Base-by-base conservation (phyloP, 1,139 yeast genomes). In the Barnettozyma hawaiiensis region DNA sequence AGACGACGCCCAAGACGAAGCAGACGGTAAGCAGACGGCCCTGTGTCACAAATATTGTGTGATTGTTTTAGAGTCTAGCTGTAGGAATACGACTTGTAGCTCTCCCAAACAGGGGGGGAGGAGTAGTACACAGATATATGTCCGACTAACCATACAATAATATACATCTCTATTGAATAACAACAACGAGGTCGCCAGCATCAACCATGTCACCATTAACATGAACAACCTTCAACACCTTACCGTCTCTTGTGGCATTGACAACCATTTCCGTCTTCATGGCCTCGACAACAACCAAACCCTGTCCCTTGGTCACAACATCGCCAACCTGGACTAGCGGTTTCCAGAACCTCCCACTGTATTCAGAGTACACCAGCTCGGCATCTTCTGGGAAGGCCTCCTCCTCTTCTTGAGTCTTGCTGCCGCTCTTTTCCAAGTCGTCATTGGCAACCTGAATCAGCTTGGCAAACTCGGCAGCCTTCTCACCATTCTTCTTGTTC, bases 191-290 rank as follows among this genome's bases (percentile, higher is more conserved):
- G 61, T 90, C 97, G 47, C 97, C 97, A 23, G 96, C 87, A 47
- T 90, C 97, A 34, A 90, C 95, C 85, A 90, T 85, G 59, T 90
- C 96, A 55, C 97, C 97, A 58, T 86, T 86, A 49, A 73, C 72
- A 62, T 85, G 95, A 48, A 80, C 67, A 37, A 92, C 71, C 67
- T 86, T 85, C 41, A 78, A 66, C 16, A 92, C 92, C 59, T 76
- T 85, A 54, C 97, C 97, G 9, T 67, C 70, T 41, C 64, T 72
- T 3, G 95, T 75, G 15, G 97, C 79, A 46, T 67, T 70, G 34
- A 90, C 95, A 40, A 80, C 76, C 96, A 92, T 89, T 64, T 92
- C 98, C 1, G 98, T 92, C 71, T 92, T 92, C 97, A 92, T 92
- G 42, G 97, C 97, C 64, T 92, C 97, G 46, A 92, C 86, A 42